Conservation (phyloP, 345 rosid genomes). For the Boechera retrofracta region DNA sequence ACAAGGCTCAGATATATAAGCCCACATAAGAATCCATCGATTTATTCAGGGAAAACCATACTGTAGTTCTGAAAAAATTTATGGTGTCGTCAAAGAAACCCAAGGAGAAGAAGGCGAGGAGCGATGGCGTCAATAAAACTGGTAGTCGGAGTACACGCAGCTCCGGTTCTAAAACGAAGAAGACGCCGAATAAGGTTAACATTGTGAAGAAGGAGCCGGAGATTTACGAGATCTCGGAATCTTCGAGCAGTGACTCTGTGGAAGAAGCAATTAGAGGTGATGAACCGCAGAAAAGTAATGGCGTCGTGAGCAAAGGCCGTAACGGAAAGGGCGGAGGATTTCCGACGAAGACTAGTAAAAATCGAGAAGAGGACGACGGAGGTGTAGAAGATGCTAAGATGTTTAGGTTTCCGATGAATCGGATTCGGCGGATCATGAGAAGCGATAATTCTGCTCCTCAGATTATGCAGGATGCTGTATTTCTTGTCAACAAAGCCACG, state of each 20-base stretch:
- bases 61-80: neutral
- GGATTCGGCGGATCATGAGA: constrained; percentile 74
- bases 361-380: constrained; percentile 38
- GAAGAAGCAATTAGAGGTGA: constrained; percentile 16
- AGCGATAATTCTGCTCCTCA: constrained; percentile 49
- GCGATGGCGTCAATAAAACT: constrained; percentile 28
- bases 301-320: constrained; percentile 21
- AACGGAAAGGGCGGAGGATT: neutral
- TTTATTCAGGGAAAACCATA: neutral
- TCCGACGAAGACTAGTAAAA: constrained; percentile 37
- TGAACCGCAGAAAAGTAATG: constrained; percentile 36
- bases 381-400: constrained; percentile 50
- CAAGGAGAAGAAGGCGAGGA: constrained; percentile 37
- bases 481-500: constrained; percentile 81
- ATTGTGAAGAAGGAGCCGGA: constrained; percentile 25
- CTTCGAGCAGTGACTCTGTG: constrained; percentile 36
- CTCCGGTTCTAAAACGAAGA: constrained; percentile 28
- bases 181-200: constrained; percentile 15
- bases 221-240: constrained; percentile 41
- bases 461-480: constrained; percentile 65
- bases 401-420: constrained; percentile 69
- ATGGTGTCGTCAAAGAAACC: constrained; percentile 50
- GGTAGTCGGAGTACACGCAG: neutral
- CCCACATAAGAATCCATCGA: neutral
- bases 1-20: neutral